Evolutionary conservation across 768 basidiomycete genomes (phyloP).

Genomic region (Termitomyces sp.): DNA sequence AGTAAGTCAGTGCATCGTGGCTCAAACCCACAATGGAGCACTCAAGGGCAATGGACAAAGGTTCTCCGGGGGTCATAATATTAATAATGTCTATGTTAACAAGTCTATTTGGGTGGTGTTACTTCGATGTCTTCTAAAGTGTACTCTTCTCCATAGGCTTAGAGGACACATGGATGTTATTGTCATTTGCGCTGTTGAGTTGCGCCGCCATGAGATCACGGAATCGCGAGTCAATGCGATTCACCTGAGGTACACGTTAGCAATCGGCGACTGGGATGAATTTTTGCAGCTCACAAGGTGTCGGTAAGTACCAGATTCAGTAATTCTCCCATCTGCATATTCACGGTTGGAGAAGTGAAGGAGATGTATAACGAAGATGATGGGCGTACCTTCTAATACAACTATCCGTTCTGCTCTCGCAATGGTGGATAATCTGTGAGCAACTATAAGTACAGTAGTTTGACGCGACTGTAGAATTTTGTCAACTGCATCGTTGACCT

Average conservation of each 20-base stretch:
- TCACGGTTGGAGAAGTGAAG: neutral
- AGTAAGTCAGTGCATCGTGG: neutral
- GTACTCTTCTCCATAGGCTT: neutral
- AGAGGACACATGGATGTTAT: slow-evolving; percentile 9
- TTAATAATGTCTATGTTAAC: neutral
- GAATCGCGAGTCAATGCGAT: slow-evolving; percentile 70
- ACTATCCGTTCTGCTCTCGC: slow-evolving; percentile 87
- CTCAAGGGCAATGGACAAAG: neutral
- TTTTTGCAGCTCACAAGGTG: slow-evolving; percentile 50
- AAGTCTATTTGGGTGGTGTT: neutral
- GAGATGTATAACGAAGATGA: neutral
- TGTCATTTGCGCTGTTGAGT: slow-evolving; percentile 44
- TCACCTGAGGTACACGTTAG: slow-evolving; percentile 36
- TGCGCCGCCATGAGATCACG: slow-evolving; percentile 88
- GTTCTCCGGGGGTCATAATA: slow-evolving; percentile 1
- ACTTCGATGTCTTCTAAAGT: neutral
- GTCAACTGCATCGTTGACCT: slow-evolving; percentile 90
- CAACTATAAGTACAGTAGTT: slow-evolving; percentile 86
- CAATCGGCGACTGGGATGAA: neutral
- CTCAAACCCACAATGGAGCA: neutral
- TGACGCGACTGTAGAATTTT: slow-evolving; percentile 73
- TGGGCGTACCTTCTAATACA: slow-evolving; percentile 70
- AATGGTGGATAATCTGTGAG: slow-evolving; percentile 86
- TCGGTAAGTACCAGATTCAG: slow-evolving; percentile 77
- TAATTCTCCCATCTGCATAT: slow-evolving; percentile 60